phyloP scores from a whole-genome alignment of 768 basidiomycete genomes.

The Boletus rubroflammeus region DNA sequence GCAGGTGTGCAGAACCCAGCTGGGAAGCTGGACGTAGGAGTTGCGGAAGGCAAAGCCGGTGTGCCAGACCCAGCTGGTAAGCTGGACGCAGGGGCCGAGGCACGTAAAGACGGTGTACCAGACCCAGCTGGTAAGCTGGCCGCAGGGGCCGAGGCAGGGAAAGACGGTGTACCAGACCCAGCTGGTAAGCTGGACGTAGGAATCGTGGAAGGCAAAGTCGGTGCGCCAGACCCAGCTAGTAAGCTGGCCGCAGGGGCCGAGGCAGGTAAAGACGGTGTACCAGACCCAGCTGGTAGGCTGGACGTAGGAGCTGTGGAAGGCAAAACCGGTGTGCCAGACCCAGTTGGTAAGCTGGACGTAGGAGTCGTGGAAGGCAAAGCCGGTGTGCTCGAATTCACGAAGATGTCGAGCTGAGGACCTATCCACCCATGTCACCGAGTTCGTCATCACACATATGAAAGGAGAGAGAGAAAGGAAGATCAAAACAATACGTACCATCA shows the following conservation, averaged over 20 bases:
- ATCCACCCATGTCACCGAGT: background rate
- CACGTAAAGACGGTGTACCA: too few species aligned
- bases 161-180: background rate
- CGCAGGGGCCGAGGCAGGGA: background rate
- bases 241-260: background rate
- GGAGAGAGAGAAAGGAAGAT: background rate
- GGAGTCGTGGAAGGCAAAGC: background rate
- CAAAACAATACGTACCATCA: constrained; percentile 2
- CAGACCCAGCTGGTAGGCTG: background rate
- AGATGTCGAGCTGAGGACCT: constrained; percentile 21
- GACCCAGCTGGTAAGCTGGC: background rate
- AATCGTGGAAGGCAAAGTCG: background rate
- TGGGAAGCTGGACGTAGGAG: background rate
- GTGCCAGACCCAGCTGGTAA: background rate
- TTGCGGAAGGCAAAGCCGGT: background rate
- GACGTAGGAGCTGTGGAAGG: background rate
- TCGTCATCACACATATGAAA: background rate
- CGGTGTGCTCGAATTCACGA: background rate
- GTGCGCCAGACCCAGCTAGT: background rate
- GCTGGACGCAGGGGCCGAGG: background rate
- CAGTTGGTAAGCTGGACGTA: background rate
- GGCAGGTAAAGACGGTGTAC: background rate
- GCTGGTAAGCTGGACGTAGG: background rate
- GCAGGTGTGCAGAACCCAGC: background rate
- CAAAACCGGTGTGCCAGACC: background rate